Percentiles rank a stretch among this genome's conserved stretches.
Evolutionary conservation across 2,329 filamentous ascomycete species (phyloP).

Genomic region (Pestalotiopsis sp.): DNA sequence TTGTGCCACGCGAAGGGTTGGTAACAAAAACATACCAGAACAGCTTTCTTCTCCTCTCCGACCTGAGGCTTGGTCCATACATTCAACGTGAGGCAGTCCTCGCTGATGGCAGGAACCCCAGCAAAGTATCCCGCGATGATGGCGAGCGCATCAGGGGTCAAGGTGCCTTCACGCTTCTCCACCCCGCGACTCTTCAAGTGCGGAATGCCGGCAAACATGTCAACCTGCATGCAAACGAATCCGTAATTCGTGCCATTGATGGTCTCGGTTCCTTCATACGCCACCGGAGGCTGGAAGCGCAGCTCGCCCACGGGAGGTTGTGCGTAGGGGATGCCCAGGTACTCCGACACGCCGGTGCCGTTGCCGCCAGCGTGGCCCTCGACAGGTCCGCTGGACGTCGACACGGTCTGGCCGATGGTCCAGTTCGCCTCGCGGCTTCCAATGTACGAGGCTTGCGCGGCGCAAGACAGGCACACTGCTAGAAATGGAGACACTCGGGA

Average conservation of each 20-base stretch:
- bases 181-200: neutral
- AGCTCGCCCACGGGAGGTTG: constrained; percentile 17
- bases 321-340: constrained; percentile 21
- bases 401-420: constrained; percentile 7
- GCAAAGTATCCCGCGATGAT: constrained; percentile 14
- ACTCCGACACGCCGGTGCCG: constrained; percentile 3
- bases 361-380: constrained; percentile 1
- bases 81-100: constrained; percentile 39
- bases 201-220: constrained; percentile 6
- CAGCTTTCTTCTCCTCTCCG: constrained; percentile 4
- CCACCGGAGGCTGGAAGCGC: constrained; percentile 18
- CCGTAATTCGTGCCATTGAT: constrained; percentile 12
- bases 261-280: neutral
- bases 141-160: constrained; percentile 1
- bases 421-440: neutral
- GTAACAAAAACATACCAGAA: neutral
- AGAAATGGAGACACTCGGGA: neutral
- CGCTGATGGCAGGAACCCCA: constrained; percentile 9
- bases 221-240: constrained; percentile 2
- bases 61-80: constrained; percentile 34
- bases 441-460: neutral
- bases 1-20: neutral
- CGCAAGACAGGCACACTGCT: neutral
- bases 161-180: neutral
- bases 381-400: constrained; percentile 5